Conservation (phyloP, 1,284 basidiomycete genomes). For the Uromyces viciae-fabae region DNA sequence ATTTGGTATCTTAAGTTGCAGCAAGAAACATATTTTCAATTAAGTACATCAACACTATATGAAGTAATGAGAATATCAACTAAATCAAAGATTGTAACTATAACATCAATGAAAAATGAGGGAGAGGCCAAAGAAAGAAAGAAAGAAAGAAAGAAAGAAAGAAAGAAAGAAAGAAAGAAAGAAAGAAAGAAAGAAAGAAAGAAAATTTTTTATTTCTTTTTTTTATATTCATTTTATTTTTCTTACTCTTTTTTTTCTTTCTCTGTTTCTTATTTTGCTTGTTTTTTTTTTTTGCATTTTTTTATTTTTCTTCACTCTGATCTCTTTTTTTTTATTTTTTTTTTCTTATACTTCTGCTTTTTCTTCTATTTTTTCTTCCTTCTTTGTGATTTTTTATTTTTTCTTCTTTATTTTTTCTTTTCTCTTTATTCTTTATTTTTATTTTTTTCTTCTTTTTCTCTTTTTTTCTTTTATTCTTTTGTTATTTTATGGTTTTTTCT, state of each 20-base stretch:
- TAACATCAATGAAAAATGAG: neutral
- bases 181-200: neutral
- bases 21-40: neutral
- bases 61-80: neutral
- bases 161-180: neutral
- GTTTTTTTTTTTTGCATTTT: conserved; percentile 7
- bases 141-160: neutral
- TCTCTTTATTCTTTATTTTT: neutral
- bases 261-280: conserved; percentile 25
- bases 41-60: neutral
- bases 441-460: neutral
- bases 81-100: neutral
- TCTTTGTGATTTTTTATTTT: neutral
- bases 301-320: neutral
- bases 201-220: neutral
- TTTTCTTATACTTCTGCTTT: conserved; percentile 30
- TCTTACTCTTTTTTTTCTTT: neutral
- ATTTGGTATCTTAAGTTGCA: neutral
- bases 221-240: too few relatives aligned
- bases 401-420: neutral
- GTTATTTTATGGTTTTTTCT: neutral
- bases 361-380: neutral
- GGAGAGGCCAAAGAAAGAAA: neutral
- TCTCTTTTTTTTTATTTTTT: conserved; percentile 5
- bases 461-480: neutral